phyloP scores from a whole-genome alignment of 306 rosid species.

The Elaeagnus macrophylla region DNA sequence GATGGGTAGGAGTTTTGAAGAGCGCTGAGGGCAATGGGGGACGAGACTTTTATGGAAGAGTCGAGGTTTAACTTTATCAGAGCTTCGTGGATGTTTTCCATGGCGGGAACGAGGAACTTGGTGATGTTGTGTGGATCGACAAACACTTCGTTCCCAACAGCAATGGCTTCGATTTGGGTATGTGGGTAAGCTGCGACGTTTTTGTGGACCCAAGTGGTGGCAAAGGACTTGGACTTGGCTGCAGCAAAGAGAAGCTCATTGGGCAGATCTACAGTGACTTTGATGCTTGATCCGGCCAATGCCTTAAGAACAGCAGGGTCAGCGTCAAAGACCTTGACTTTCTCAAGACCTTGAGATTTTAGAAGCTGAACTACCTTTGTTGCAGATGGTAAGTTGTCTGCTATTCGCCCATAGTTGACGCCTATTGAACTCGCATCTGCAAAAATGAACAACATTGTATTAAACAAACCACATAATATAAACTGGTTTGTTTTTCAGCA shows the following conservation, averaged over 20 bases:
- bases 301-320: slow-evolving; percentile 81
- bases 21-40: slow-evolving; percentile 84
- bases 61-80: slow-evolving; percentile 48
- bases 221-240: slow-evolving; percentile 52
- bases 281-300: slow-evolving; percentile 55
- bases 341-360: slow-evolving; percentile 45
- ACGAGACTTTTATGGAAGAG: slow-evolving; percentile 59
- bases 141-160: slow-evolving; percentile 91
- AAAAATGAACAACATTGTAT: not conserved
- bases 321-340: slow-evolving; percentile 78
- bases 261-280: slow-evolving; percentile 89
- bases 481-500: too few relatives aligned
- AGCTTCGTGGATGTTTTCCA: slow-evolving; percentile 74
- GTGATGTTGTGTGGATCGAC: slow-evolving; percentile 70
- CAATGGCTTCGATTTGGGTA: slow-evolving; percentile 87
- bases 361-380: slow-evolving; percentile 55
- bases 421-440: slow-evolving; percentile 77
- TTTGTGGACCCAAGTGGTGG: slow-evolving; percentile 59
- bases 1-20: slow-evolving; percentile 81
- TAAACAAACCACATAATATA: not conserved
- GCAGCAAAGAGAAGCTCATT: slow-evolving; percentile 67
- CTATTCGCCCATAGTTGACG: slow-evolving; percentile 85
- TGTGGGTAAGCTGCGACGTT: slow-evolving; percentile 69
- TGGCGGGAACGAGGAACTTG: slow-evolving; percentile 69
- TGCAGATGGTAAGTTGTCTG: slow-evolving; percentile 80